A percentile compares a stretch with the other conserved stretches of the same genome.
These are phyloP conservation scores for Sabuloglossum arenarium DNA, from an alignment of 495 filamentous ascomycete species.

Conservation along the genomic window DNA sequence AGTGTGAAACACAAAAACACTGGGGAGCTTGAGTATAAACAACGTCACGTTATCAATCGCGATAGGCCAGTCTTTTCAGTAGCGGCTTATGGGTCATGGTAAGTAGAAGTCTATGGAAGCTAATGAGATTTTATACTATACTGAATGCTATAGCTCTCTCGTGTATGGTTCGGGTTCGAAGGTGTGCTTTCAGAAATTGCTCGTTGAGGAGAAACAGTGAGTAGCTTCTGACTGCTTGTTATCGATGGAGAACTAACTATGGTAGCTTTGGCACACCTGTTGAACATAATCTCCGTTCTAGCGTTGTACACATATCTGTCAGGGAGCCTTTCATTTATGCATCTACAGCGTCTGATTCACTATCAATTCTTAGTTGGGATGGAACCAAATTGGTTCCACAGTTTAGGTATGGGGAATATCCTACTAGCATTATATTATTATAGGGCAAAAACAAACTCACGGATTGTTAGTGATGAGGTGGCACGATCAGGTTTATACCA, in stretches of 20 bases:
- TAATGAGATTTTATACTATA: not conserved
- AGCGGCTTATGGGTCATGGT: constrained; percentile 3
- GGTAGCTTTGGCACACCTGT: not conserved
- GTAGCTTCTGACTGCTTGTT: not conserved
- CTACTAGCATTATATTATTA: not conserved
- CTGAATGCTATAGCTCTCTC: constrained; percentile 2
- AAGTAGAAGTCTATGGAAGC: not conserved
- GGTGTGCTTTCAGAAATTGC: not conserved
- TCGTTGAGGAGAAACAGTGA: not conserved
- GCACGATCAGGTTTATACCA: constrained; percentile 1
- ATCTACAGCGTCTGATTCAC: constrained; percentile 15
- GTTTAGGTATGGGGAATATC: constrained; percentile 4
- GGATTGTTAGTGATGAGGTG: constrained; percentile 1
- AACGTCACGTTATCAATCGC: constrained; percentile 1
- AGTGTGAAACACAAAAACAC: not conserved
- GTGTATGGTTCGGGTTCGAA: constrained; percentile 1
- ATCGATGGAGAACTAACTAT: not conserved
- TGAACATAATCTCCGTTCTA: constrained; percentile 11
- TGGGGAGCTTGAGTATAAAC: not conserved
- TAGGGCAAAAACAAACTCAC: not conserved
- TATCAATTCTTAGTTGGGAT: constrained; percentile 9
- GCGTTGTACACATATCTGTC: constrained; percentile 13
- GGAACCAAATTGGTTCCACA: not conserved
- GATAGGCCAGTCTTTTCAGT: constrained; percentile 4
- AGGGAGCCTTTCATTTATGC: constrained; percentile 13